Evolutionary conservation across 163 green algal genomes (phyloP), one percentile per base, ranked within the genome.

Genomic region (Scenedesmus sp.): DNA sequence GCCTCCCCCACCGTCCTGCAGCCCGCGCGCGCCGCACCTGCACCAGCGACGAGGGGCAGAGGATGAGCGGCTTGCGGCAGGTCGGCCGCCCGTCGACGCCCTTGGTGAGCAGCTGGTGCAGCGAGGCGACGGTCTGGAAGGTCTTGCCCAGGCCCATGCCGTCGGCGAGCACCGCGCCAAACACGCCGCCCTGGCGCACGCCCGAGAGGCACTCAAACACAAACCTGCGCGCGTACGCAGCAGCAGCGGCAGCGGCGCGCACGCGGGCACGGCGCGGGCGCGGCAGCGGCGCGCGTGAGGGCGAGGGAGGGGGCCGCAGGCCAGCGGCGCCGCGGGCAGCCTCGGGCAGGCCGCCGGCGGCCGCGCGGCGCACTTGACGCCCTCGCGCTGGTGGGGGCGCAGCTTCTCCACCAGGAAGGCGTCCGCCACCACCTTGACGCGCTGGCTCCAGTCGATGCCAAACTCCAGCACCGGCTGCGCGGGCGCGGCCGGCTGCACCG

Each of bases 121-220:
- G 57, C 1, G 75, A 75, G 3, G 80, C 80, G 33, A 89, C 42
- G 20, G 64, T 82, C 53, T 90, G 86, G 56, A 88, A 88, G 2
- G 86, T 88, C 79, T 90, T 90, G 78, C 86, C 88, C 53, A 92
- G 81, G 0, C 88, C 88, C 88, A 92, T 92, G 60, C 74, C 73
- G 60, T 89, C 78, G 36, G 39, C 39, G 2, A 47, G 39, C 39
- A 47, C 72, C 63, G 67, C 34, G 29, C 57, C 80, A 64, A 24
- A 66, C 34, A 75, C 26, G 58, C 77, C 80, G 2, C 80, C 65
- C 56, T 86, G 62, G 2, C 65, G 65, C 36, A 89, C 34, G 7
- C 86, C 86, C n/a, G 73, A 76, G 7, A 89, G 65, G 81, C 84
- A 88, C n/a, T 73, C 54, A 63, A 87, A 87, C n/a, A 89, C 83